Evolutionary conservation across 345 rosid genomes (phyloP), one percentile per base, ranked within the genome.

Genomic region (Eucalyptus pauciflora): DNA sequence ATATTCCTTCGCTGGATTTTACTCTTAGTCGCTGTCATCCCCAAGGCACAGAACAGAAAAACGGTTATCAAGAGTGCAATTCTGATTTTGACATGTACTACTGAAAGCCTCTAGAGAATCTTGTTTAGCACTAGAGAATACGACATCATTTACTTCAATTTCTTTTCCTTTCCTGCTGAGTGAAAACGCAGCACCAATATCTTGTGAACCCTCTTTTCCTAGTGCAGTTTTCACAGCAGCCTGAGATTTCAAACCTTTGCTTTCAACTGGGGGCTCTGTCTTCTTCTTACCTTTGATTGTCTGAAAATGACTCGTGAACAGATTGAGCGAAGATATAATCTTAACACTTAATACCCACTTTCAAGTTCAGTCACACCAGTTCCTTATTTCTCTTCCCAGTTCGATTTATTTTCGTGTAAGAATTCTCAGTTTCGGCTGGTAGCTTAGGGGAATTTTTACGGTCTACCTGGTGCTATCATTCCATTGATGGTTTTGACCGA

Each of bases 271-370:
- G 0, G 22, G 0, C 60, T 54, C 5, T 24, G 62, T 56, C 29
- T 56, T 56, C 62, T 56, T 56, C 62, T 56, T 9, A 22, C 62
- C 29, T 56, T 24, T 24, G 62, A 56, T 56, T 56, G 62, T 56
- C 29, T 24, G 62, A 56, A 56, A 0, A 1, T 24, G 62, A 9
- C 62, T 24, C 62, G 1, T 56, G 62, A 56, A 29, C 29, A 56
- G 6, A 56, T 56, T 0, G 6, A 56, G 62, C 3, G 13, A 56
- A 24, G 29, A 56, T 56, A 24, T 24, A 56, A 56, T 56, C 29
- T 56, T 0, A 0, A 56, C 62, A 56, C 58, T 8, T 18, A 0
- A 20, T 20, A 41, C 85, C 48, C 48, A 1, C 48, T 1, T 41
- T 76, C 85, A 37, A 37, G 25, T 71, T 71, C 25, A 33, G 48